Percentiles rank a stretch among this genome's conserved stretches.
phyloP scores from a whole-genome alignment of 2,329 filamentous ascomycete species.

The Aureobasidium musti region DNA sequence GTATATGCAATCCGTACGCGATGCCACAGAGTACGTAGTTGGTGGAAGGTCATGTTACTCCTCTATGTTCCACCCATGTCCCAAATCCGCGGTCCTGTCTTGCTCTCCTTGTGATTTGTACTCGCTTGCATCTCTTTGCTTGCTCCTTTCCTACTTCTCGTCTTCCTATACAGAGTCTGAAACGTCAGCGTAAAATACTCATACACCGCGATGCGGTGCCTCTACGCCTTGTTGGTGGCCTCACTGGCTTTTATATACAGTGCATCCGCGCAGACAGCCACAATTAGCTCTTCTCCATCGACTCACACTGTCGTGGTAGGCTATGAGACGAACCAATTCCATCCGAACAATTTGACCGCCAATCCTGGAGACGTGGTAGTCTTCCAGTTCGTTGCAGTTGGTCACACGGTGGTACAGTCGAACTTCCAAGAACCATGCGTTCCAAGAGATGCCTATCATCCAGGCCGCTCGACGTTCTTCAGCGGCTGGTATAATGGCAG shows the following conservation, averaged over 20 bases:
- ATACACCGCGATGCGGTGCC: constrained; percentile 1
- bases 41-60: constrained; percentile 17
- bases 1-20: background rate
- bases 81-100: background rate
- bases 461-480: constrained; percentile 35
- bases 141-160: background rate
- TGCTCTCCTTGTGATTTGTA: background rate
- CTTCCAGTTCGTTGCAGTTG: constrained; percentile 47
- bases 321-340: constrained; percentile 41
- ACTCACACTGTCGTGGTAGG: constrained; percentile 45
- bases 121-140: constrained; percentile 11
- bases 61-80: constrained; percentile 15
- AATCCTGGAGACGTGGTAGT: constrained; percentile 46
- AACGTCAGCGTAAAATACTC: background rate
- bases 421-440: constrained; percentile 48
- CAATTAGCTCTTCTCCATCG: background rate
- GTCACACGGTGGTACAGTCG: constrained; percentile 49
- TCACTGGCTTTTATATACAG: constrained; percentile 17
- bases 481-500: constrained; percentile 33
- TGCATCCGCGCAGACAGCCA: background rate
- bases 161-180: background rate
- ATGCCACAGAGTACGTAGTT: constrained; percentile 20
- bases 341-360: constrained; percentile 44
- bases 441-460: constrained; percentile 38
- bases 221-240: background rate